Evolutionary conservation across 306 rosid genomes (phyloP).

Genomic region (Clitoria ternatea): DNA sequence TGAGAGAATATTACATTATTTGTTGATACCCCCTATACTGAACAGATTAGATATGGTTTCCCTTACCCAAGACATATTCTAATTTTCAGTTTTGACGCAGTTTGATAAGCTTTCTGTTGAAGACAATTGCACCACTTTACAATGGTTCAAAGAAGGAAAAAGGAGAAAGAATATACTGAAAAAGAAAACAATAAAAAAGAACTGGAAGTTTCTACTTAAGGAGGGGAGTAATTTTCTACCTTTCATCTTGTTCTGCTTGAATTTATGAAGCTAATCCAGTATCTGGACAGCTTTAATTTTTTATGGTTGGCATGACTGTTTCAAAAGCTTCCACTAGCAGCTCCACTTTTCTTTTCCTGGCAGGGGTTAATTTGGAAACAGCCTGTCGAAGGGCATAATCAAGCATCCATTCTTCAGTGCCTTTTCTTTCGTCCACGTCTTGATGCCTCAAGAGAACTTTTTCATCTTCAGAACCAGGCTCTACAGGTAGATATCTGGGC

Average conservation of each 20-base stretch:
- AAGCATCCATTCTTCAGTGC: slow-evolving; percentile 96
- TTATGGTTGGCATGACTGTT: slow-evolving; percentile 63
- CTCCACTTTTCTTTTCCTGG: slow-evolving; percentile 77
- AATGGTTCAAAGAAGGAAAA: background rate
- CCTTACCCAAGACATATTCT: background rate
- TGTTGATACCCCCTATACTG: too few relatives aligned
- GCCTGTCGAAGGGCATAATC: slow-evolving; percentile 85
- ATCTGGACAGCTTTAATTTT: slow-evolving; percentile 31
- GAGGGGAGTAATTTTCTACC: slow-evolving; percentile 31
- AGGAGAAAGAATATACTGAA: background rate
- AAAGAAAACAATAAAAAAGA: background rate
- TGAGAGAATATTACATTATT: too few relatives aligned
- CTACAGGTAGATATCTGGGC: slow-evolving; percentile 50
- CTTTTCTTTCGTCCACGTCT: slow-evolving; percentile 59
- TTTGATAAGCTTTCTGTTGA: background rate
- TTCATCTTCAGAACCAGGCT: slow-evolving; percentile 55
- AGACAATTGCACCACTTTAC: background rate
- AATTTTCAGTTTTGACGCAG: background rate
- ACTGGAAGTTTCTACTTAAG: background rate
- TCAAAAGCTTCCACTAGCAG: slow-evolving; percentile 93
- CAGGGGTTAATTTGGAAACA: slow-evolving; percentile 77
- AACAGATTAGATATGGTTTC: too few relatives aligned
- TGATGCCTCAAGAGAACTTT: slow-evolving; percentile 65
- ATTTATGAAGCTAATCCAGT: slow-evolving; percentile 7
- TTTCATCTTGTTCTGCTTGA: slow-evolving; percentile 23